phyloP scores from a whole-genome alignment of 2,329 filamentous ascomycete genomes.

The Thermothelomyces thermophilus region DNA sequence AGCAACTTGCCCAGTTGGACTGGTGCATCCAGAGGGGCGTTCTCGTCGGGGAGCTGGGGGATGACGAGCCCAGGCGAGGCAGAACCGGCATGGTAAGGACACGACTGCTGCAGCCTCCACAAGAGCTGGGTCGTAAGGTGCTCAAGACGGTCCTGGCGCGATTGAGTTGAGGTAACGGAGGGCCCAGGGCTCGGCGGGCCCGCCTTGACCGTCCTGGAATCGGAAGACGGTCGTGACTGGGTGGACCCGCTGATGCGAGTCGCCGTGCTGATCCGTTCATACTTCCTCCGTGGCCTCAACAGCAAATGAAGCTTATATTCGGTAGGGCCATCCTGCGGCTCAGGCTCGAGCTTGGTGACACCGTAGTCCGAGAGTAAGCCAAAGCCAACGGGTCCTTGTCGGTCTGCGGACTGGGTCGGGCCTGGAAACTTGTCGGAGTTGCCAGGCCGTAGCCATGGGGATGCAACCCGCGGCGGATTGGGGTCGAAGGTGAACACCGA shows the following conservation, averaged over 20 bases:
- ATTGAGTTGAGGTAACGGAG: slow-evolving; percentile 46
- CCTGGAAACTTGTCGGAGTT: slow-evolving; percentile 33
- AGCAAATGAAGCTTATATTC: slow-evolving; percentile 96
- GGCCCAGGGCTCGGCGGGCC: slow-evolving; percentile 18
- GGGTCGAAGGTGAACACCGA: slow-evolving; percentile 95
- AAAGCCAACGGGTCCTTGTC: slow-evolving; percentile 27
- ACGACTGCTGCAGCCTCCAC: slow-evolving; percentile 93
- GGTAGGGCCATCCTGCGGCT: slow-evolving; percentile 88
- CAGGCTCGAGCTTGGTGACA: slow-evolving; percentile 73
- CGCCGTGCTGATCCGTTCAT: slow-evolving; percentile 63
- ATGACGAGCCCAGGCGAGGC: slow-evolving; percentile 63
- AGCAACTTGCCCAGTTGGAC: slow-evolving; percentile 52
- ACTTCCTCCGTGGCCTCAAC: slow-evolving; percentile 68
- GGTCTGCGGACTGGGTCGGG: slow-evolving; percentile 24
- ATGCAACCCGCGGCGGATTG: slow-evolving; percentile 79
- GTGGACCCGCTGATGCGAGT: slow-evolving; percentile 28
- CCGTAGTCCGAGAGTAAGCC: slow-evolving; percentile 53
- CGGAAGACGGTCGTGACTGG: slow-evolving; percentile 26
- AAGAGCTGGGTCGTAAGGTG: slow-evolving; percentile 91
- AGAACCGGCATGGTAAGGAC: slow-evolving; percentile 78
- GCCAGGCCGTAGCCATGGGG: slow-evolving; percentile 71
- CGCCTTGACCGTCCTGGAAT: slow-evolving; percentile 26
- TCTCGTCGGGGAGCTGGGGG: slow-evolving; percentile 64
- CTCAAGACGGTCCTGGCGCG: slow-evolving; percentile 75
- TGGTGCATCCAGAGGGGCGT: slow-evolving; percentile 39